Base-by-base conservation (phyloP, 2,329 filamentous ascomycete species). In the Paecilomyces variotii region DNA sequence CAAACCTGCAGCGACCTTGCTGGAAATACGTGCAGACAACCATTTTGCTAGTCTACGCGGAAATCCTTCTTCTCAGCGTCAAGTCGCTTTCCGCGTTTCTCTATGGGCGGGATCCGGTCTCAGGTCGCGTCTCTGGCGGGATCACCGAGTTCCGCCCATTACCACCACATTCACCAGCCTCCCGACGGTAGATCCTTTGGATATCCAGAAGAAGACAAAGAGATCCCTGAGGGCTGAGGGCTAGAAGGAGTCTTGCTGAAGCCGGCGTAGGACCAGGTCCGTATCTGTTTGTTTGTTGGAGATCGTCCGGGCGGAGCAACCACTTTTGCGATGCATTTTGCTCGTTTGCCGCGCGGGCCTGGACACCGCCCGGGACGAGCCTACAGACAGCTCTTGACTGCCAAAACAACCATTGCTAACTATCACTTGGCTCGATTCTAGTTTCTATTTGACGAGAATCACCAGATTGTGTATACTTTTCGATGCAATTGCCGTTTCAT, bases 1-100 rank as follows among this genome's bases (percentile, higher is more conserved):
- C 87, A 69, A 82, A 85, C 67, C 77, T 83, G 77, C 87, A 91
- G 62, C 78, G 79, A 51, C 86, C 86, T 69, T 86, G 80, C 69
- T 82, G 80, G 67, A 80, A 90, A 71, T 83, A 90, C 62, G 74
- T 80, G 77, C 87, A 90, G 58, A 87, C 65, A 11, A 68, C 69
- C 77, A 79, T 79, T 19, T 56, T 70, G 58, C 12, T 55, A 35
- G 49, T 32, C 28, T 57, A 49, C 24, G 28, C 39, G 7, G 14
- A 45, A 24, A n/a, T 9, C 55, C 32, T 57, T 56, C 26, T 57
- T 39, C 35, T 53, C 39, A 53, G 14, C 19, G 57, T 53, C 32
- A 54, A 53, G 49, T 49, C 30, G 28, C n/a, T 35, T 30, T 53
- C 28, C 19, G 56, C 27, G 57, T 57, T 59, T 25, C 54, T 57